Evolutionary conservation across 2,329 filamentous ascomycete genomes (phyloP).

Genomic region (Parastagonospora avenae): DNA sequence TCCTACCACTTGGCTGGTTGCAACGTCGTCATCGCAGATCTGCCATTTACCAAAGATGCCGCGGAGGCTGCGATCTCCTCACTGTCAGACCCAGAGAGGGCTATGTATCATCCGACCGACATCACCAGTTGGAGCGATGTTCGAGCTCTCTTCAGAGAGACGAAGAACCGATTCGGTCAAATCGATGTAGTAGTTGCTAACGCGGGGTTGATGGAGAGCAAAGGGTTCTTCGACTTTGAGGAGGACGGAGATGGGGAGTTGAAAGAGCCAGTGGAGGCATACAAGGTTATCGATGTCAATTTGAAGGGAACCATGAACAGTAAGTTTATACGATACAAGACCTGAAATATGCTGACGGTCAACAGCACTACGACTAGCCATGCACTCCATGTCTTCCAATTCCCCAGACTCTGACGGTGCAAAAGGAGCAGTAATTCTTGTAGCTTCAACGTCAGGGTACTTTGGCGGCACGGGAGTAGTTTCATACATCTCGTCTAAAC

Average conservation of each 20-base stretch:
- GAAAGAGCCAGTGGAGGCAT: slow-evolving; percentile 30
- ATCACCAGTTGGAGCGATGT: slow-evolving; percentile 48
- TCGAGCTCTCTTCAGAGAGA: slow-evolving; percentile 38
- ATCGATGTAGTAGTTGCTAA: slow-evolving; percentile 52
- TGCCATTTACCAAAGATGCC: slow-evolving; percentile 25
- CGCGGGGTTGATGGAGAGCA: slow-evolving; percentile 50
- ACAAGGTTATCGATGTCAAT: slow-evolving; percentile 48
- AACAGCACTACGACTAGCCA: slow-evolving; percentile 31
- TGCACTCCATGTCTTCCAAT: slow-evolving; percentile 43
- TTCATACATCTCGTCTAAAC: slow-evolving; percentile 53
- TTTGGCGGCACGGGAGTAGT: slow-evolving; percentile 52
- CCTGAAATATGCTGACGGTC: background rate
- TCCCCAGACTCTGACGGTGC: slow-evolving; percentile 26
- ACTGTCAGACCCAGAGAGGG: slow-evolving; percentile 30
- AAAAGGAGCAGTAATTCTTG: slow-evolving; percentile 48
- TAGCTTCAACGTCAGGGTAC: slow-evolving; percentile 52
- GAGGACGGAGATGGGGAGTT: slow-evolving; percentile 37
- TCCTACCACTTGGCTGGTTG: slow-evolving; percentile 45
- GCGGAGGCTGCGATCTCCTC: slow-evolving; percentile 37
- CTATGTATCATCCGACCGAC: slow-evolving; percentile 45
- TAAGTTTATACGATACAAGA: slow-evolving; percentile 11
- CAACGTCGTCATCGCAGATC: slow-evolving; percentile 49
- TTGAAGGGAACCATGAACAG: slow-evolving; percentile 54
- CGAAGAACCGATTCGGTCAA: slow-evolving; percentile 40
- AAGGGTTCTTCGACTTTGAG: slow-evolving; percentile 39